Conservation (phyloP, 176 grass and related monocot species). For the Miscanthus lutarioriparius region DNA sequence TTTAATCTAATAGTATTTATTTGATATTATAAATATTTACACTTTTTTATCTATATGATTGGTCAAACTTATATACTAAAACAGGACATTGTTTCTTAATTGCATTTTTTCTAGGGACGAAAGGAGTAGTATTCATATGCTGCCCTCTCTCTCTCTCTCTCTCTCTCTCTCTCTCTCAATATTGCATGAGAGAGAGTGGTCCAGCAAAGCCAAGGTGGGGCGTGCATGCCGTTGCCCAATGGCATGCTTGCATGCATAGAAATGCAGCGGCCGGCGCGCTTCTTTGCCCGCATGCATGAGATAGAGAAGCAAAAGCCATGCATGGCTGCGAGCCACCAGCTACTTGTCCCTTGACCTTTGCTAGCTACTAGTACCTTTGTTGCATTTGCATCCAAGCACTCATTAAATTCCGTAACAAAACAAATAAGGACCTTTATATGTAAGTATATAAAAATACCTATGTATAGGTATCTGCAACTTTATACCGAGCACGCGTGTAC, state of each 20-base stretch:
- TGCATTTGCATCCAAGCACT: background rate
- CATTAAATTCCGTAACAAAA: background rate
- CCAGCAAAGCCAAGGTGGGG: background rate
- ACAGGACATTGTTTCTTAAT: no score
- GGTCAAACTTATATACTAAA: no score
- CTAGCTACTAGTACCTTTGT: background rate
- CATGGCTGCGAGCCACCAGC: background rate
- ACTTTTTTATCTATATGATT: no score
- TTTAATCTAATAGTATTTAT: no score
- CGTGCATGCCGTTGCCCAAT: conserved; percentile 11
- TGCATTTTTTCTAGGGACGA: no score
- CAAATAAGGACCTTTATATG: no score
- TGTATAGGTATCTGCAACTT: background rate
- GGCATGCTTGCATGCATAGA: background rate
- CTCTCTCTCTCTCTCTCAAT: no score
- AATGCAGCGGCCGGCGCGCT: background rate
- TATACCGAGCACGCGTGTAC: background rate
- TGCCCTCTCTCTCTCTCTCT: no score
- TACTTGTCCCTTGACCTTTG: conserved; percentile 22
- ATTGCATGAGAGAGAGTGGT: conserved; percentile 10
- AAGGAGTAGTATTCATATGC: no score
- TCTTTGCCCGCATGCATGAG: conserved; percentile 36
- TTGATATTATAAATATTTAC: no score
- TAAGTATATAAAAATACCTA: background rate
- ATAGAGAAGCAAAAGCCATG: conserved; percentile 38